Percentiles rank a stretch among this genome's conserved stretches.
phyloP scores from a whole-genome alignment of 495 filamentous ascomycete species.

The Halenospora varia region DNA sequence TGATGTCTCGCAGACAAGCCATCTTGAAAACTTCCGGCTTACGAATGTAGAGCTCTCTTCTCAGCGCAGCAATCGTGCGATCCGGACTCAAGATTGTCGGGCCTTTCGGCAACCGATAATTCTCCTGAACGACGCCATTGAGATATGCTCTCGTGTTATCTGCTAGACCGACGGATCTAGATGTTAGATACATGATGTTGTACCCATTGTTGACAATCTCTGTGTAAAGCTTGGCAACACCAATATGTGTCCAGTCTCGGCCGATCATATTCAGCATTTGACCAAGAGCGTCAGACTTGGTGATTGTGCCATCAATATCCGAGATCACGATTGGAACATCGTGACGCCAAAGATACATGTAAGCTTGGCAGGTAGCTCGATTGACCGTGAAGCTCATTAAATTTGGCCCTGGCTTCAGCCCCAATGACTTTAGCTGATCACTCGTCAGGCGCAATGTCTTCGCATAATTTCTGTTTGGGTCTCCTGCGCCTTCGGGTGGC shows the following conservation, averaged over 20 bases:
- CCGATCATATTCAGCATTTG: constrained; percentile 98
- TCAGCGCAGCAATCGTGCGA: constrained; percentile 89
- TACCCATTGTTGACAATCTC: constrained; percentile 97
- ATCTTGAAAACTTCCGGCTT: constrained; percentile 99
- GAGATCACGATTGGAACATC: constrained; percentile 93
- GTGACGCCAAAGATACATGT: constrained; percentile 89
- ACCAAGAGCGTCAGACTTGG: constrained; percentile 96
- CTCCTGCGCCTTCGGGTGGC: constrained; percentile 56
- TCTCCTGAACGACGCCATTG: constrained; percentile 83
- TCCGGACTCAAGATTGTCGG: constrained; percentile 95
- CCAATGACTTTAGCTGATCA: constrained; percentile 85
- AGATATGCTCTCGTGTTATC: constrained; percentile 90
- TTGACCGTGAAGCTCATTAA: constrained; percentile 96
- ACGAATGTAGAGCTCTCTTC: constrained; percentile 90
- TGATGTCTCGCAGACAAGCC: constrained; percentile 92
- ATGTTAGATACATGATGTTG: constrained; percentile 97
- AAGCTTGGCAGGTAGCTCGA: constrained; percentile 82
- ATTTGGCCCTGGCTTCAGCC: constrained; percentile 81
- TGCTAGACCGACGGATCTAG: constrained; percentile 86
- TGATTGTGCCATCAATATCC: constrained; percentile 98
- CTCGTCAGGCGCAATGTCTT: constrained; percentile 97
- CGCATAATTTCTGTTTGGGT: constrained; percentile 81
- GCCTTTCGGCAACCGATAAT: constrained; percentile 79
- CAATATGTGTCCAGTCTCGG: constrained; percentile 95
- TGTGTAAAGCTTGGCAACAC: constrained; percentile 93